A percentile compares a stretch with the other conserved stretches of the same genome.
phyloP scores from a whole-genome alignment of 2,329 filamentous ascomycete genomes.

The Fusarium subglutinans region DNA sequence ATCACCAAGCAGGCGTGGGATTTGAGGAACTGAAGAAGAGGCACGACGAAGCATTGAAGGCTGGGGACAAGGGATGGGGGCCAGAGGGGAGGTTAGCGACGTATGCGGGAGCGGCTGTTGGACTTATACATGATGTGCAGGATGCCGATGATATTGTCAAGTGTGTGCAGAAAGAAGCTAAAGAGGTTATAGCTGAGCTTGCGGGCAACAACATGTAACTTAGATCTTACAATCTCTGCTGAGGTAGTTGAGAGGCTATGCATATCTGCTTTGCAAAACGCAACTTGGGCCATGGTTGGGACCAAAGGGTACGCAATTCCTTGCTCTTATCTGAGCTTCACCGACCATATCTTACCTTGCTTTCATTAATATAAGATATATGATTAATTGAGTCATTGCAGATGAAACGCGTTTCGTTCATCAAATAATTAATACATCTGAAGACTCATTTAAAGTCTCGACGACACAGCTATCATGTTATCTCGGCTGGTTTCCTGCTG shows the following conservation, averaged over 20 bases:
- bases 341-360: accelerated
- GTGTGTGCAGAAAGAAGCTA: slow-evolving; percentile 43
- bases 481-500: neutral
- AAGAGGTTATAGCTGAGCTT: slow-evolving; percentile 3
- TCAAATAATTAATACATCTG: neutral
- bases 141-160: slow-evolving; percentile 52
- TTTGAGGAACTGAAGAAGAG: slow-evolving; percentile 57
- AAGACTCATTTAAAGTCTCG: neutral
- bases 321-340: neutral
- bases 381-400: neutral
- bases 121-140: slow-evolving; percentile 53
- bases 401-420: neutral
- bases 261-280: neutral
- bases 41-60: slow-evolving; percentile 48
- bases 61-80: slow-evolving; percentile 58
- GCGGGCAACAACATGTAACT: neutral
- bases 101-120: slow-evolving; percentile 58
- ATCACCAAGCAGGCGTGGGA: slow-evolving; percentile 47
- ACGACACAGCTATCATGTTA: neutral
- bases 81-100: slow-evolving; percentile 59
- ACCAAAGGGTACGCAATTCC: neutral
- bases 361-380: neutral
- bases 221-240: neutral
- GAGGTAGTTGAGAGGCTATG: too few relatives aligned
- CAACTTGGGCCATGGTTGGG: neutral